Evolutionary conservation across 2,329 filamentous ascomycete genomes (phyloP), one percentile per base, ranked within the genome.

Genomic region (Colletotrichum sublineola): DNA sequence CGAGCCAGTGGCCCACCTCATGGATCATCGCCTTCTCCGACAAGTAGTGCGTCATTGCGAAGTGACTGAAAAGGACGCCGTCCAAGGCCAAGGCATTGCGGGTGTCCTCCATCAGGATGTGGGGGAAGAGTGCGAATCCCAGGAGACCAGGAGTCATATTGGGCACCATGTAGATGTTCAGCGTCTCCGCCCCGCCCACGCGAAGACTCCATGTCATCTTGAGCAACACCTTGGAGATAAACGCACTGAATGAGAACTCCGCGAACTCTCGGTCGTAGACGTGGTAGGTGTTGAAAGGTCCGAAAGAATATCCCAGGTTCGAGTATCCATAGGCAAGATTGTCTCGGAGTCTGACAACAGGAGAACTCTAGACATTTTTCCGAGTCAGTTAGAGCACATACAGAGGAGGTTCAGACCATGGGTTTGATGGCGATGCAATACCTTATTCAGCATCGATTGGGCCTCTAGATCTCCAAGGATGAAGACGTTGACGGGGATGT

Each of bases 1-100:
- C 63, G 14, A 66, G 14, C 24, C 24, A 66, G 53, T 66, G 63
- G 11, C 63, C 53, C 33, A 57, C 40, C 40, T 66, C 63, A 31
- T 66, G 63, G 6, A 66, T n/a, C 4, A 48, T 33, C 2, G 63
- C 20, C 52, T 57, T 66, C 14, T 38, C 15, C 12, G 38, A 36
- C 31, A 64, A 3, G 60, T 36, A 63, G 24, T 20, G 18, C 7
- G 6, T 38, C 46, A 53, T 36, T 5, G 33, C n/a, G 33, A 3
- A 2, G 48, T 63, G 36, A 4, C 48, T 15, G 46, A 63, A 36
- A 20, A 63, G n/a, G 6, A 56, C 12, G 31, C 63, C 63, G 31
- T 58, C 63, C 5, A 66, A 5, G 20, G 29, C 42, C 46, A 63
- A 42, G 20, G 20, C 9, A 1, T 24, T n/a, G 20, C 3, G 3